A percentile compares a stretch with the other conserved stretches of the same genome.
Evolutionary conservation across 305 asterid genomes (phyloP).

Genomic region (Rubia tinctorum): DNA sequence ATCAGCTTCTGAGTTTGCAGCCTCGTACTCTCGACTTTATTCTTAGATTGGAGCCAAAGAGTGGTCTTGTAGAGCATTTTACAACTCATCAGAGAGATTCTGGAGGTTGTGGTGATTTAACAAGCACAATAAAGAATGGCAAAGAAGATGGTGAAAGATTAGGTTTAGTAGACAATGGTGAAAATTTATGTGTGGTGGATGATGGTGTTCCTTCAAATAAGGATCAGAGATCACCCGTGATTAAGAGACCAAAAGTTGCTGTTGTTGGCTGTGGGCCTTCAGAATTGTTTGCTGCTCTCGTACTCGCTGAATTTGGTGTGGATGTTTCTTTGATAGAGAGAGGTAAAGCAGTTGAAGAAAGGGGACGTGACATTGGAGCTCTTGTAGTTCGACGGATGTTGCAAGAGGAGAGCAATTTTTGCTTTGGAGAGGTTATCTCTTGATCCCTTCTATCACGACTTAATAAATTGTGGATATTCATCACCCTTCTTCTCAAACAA

Average conservation of each 20-base stretch:
- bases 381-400: conserved; percentile 77
- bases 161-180: conserved; percentile 27
- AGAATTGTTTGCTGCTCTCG: conserved; percentile 95
- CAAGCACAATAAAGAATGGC: conserved; percentile 37
- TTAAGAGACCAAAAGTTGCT: conserved; percentile 66
- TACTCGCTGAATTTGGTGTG: conserved; percentile 96
- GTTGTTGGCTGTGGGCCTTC: conserved; percentile 98
- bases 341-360: conserved; percentile 92
- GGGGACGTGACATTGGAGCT: conserved; percentile 99
- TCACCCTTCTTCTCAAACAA: background rate
- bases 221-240: conserved; percentile 28
- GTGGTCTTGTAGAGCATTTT: conserved; percentile 69
- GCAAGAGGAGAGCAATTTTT: conserved; percentile 92
- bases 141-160: conserved; percentile 28
- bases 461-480: background rate
- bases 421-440: conserved; percentile 98
- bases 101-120: conserved; percentile 58
- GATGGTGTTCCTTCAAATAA: conserved; percentile 20
- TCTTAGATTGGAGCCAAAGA: conserved; percentile 74
- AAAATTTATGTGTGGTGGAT: too few relatives aligned
- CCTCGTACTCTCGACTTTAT: conserved; percentile 87
- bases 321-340: conserved; percentile 91
- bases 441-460: conserved; percentile 29
- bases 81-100: conserved; percentile 30
- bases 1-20: conserved; percentile 59